Evolutionary conservation across 495 filamentous ascomycete genomes (phyloP), one percentile per base, ranked within the genome.

Genomic region (Xylaria cubensis): DNA sequence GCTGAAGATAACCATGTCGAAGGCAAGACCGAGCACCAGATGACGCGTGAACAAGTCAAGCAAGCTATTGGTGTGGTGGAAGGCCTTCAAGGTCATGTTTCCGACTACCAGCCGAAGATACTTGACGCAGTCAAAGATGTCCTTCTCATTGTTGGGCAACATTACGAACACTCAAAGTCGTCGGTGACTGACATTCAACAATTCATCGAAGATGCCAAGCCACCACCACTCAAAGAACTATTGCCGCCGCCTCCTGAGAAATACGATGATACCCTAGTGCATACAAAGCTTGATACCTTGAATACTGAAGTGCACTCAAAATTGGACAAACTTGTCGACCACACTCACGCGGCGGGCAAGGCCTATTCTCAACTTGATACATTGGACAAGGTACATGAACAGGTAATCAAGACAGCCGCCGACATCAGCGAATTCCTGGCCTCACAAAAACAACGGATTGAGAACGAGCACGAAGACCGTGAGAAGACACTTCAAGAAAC

Each of bases 371-470:
- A 92, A 63, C 82, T 92, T 5, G 91, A 92, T 72, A 92, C 93
- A 63, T 87, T 99, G 10, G 93, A 97, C 74, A 88, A 94, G 76
- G 95, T 98, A 73, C 94, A 97, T 78, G 86, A 92, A 75, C 92
- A 97, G 72, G 94, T 99, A 55, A 90, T 92, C 78, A 85, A 90
- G 56, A 97, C 93, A n/a, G 92, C 95, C 0, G 90, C 89, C 29
- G 92, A 93, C 76, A 91, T 99, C 74, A 90, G 90, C n/a, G 89
- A 91, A 51, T 97, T 98, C 82, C 88, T 98, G 48, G 87, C 89
- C 12, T 86, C 88, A 3, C 96, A 98, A 78, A 93, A 92, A 21
- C 88, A 89, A 64, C 88, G 93, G 13, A 91, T 96, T 44, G 88
- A 90, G 1, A 90, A 95, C 73, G 92, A 94, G 62, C 90, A 92